Evolutionary conservation across 805 yeast species (phyloP), one percentile per base, ranked within the genome.

Genomic region (Crinitomyces ghanaensis): DNA sequence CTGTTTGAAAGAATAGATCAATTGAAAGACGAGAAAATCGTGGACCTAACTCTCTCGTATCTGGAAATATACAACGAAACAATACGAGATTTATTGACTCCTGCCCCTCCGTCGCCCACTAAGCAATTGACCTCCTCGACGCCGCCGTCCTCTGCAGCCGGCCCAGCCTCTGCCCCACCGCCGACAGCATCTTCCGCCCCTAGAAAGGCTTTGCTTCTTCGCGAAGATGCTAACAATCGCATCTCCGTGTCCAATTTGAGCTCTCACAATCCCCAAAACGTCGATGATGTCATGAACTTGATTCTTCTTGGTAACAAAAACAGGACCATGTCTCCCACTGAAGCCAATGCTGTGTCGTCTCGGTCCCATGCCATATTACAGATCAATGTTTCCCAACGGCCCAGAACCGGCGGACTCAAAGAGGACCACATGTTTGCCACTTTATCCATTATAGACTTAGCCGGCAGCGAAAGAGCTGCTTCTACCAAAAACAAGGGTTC

Each of bases 401-500:
- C 69, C 27, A 65, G 74, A 34, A 68, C 78, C 0, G 74, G 77
- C 0, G 83, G 74, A 36, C 43, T 81, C 13, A 63, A 62, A 11
- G 83, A 79, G 47, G 67, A 74, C 20, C 86, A 77, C 43, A 72
- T 77, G 0, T 75, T 70, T 57, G 85, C 93, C 0, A 82, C 93
- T 0, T 59, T 86, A 19, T 78, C 91, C 1, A 78, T 88, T 18
- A 86, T 88, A 30, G 97, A 88, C 54, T 59, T 88, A 28, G 97
- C 97, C 0, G 97, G 97, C 4, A 80, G 93, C 56, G 97, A 88
- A 58, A 63, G 97, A 26, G 97, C 97, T 0, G 75, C 91, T 0
- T 79, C 91, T 0, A 85, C 97, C 0, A 73, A 71, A 43, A 88
- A 88, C 53, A 57, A 84, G 29, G 97, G 97, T 0, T 70, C 66